Conservation (phyloP, 306 rosid species). For the Leucaena leucocephala region DNA sequence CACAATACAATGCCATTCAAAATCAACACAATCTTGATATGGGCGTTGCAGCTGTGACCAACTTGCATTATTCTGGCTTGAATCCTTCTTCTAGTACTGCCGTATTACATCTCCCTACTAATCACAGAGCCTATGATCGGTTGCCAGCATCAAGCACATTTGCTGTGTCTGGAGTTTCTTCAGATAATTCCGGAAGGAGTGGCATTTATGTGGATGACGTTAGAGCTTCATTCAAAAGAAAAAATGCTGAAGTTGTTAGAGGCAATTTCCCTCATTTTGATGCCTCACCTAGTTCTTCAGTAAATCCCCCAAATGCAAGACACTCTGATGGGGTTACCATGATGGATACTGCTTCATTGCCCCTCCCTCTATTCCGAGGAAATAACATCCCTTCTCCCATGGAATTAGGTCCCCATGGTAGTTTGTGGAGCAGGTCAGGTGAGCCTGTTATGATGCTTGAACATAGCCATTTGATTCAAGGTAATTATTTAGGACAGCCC, state of each 20-base stretch:
- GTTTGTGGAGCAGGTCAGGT: constrained; percentile 47
- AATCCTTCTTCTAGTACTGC: constrained; percentile 68
- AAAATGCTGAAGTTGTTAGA: constrained; percentile 63
- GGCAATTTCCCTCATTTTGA: constrained; percentile 64
- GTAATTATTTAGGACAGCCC: constrained; percentile 61
- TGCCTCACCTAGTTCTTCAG: constrained; percentile 67
- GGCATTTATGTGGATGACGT: constrained; percentile 59
- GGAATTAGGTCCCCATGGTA: constrained; percentile 51
- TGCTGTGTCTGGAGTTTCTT: constrained; percentile 55
- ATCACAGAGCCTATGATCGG: constrained; percentile 62
- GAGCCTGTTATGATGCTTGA: constrained; percentile 46
- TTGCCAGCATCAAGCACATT: constrained; percentile 64
- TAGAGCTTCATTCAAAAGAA: constrained; percentile 85
- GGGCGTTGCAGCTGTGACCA: constrained; percentile 57
- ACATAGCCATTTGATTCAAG: constrained; percentile 52
- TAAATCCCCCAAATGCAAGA: constrained; percentile 62
- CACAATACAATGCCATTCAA: constrained; percentile 61
- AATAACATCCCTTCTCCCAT: constrained; percentile 46
- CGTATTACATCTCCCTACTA: constrained; percentile 60
- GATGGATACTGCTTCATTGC: constrained; percentile 56
- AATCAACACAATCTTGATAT: constrained; percentile 72
- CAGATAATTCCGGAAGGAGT: constrained; percentile 68
- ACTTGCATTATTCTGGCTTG: constrained; percentile 68
- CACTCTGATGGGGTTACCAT: constrained; percentile 67
- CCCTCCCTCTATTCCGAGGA: constrained; percentile 49